These are phyloP conservation scores for Pseudocercospora fuligena DNA, from an alignment of 2,329 filamentous ascomycete species.

Conservation along the genomic window DNA sequence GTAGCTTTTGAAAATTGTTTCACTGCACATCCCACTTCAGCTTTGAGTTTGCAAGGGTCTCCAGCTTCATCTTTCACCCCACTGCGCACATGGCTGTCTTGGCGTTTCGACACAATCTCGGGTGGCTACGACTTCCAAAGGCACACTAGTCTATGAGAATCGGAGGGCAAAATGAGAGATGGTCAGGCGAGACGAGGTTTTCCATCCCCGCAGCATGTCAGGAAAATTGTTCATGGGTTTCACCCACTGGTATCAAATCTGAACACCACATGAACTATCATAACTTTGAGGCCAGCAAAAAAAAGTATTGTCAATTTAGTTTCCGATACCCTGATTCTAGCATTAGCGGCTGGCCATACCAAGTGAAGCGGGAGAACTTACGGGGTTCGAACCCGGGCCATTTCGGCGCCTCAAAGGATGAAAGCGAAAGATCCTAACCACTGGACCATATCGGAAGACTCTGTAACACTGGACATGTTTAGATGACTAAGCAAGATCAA, in stretches of 20 bases:
- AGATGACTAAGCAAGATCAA: too few relatives aligned
- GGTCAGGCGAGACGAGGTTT: not conserved
- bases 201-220: not conserved
- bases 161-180: not conserved
- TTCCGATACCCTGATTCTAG: not conserved
- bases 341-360: too few relatives aligned
- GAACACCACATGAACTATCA: not conserved
- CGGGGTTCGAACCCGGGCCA: not conserved
- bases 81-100: not conserved
- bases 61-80: not conserved
- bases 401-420: not conserved
- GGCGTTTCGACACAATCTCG: not conserved
- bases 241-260: not conserved
- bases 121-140: not conserved
- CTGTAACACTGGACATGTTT: too few relatives aligned
- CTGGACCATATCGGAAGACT: not conserved
- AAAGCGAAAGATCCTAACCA: constrained; percentile 1
- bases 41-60: constrained; percentile 1
- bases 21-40: constrained; percentile 1
- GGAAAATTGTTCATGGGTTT: not conserved
- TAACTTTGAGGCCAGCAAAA: not conserved
- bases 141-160: not conserved
- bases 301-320: not conserved
- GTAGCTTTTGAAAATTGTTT: constrained; percentile 8
- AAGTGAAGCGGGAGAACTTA: too few relatives aligned